Base-by-base conservation (phyloP, 2,329 filamentous ascomycete genomes). In the Basipetospora sp. region DNA sequence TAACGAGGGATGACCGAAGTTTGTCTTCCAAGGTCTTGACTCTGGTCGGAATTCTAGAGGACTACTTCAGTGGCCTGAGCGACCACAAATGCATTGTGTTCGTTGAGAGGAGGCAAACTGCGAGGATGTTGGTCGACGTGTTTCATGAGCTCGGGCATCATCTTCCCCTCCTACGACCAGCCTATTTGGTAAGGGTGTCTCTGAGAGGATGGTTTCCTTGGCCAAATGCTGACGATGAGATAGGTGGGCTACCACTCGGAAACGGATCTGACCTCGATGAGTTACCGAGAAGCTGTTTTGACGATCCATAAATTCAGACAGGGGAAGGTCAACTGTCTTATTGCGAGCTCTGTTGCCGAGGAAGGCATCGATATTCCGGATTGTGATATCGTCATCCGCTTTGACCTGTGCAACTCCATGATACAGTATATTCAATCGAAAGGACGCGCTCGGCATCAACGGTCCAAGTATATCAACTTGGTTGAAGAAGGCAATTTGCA, bases 401-500 rank as follows among this genome's bases (percentile, higher is more conserved):
- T 94, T 49, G 85, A 96, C 51, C 69, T 93, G 3, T 94, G 86
- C 56, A 67, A 70, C 9, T 94, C 88, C 0, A 76, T 94, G 55
- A 96, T 96, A 37, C 83, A 93, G 50, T 96, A 94, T 52, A 77
- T 96, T 15, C 90, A 98, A 54, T 94, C 87, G 11, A 74, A 85
- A 44, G 90, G 90, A 1, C 74, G 90, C 38, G 90, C 90, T 10
- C 72, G 90, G 28, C 80, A 85, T 48, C 56, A 60, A 1, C 69
- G 79, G 39, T 96, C 90, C 0, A 76, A 71, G 44, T 94, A 88
- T 53, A 70, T 87, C 25, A 83, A 82, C 49, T 87, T 98, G 81
- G 53, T 84, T 3, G 87, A 96, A 51, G 51, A 57, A 2, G 70
- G 68, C 6, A 94, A 94, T 47, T 45, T 54, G 10, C 59, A 62